Evolutionary conservation across 2,329 filamentous ascomycete genomes (phyloP), one percentile per base, ranked within the genome.

Genomic region (Penicillium sp.): DNA sequence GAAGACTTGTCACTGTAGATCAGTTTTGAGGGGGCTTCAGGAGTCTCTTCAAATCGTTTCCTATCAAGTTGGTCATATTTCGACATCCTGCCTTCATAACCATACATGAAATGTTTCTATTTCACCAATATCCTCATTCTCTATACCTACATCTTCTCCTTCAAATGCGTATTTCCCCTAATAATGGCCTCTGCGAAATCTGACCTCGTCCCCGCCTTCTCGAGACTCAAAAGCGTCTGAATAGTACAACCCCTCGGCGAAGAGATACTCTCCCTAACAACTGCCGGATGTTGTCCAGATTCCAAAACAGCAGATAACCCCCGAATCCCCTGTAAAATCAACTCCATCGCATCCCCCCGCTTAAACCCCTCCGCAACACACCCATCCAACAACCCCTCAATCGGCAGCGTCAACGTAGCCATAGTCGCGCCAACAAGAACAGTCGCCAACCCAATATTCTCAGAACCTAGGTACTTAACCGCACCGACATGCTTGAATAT

Each of bases 191-290:
- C 78, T 1, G 82, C 77, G 40, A 84, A 76, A 5, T 77, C 76
- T 0, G 81, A 81, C 62, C 83, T 75, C n/a, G 84, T 77, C 1
- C 75, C 77, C 0, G 80, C 80, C 62, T 84, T 82, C 69, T 86
- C 84, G 17, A 87, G 71, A 17, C 82, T 80, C 64, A 85, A 67
- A 56, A 87, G 67, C 0, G 84, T 84, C 25, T 81, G 82, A 59
- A 86, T 84, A 1, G 84, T 87, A 69, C 84, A 86, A 0, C 84
- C 84, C 19, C 82, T 82, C 0, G 84, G 84, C 10, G 84, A 85
- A 14, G 77, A 80, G 2, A 86, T 82, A 71, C 84, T 85, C 62
- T 87, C 84, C 58, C 82, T 76, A 47, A 87, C 67, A 42, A 84
- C 71, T 6, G 84, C 83, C 1, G 84, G 84, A 70, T 87, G 84